Conservation (phyloP, 2,329 filamentous ascomycete genomes). For the Talaromyces amestolkiae region DNA sequence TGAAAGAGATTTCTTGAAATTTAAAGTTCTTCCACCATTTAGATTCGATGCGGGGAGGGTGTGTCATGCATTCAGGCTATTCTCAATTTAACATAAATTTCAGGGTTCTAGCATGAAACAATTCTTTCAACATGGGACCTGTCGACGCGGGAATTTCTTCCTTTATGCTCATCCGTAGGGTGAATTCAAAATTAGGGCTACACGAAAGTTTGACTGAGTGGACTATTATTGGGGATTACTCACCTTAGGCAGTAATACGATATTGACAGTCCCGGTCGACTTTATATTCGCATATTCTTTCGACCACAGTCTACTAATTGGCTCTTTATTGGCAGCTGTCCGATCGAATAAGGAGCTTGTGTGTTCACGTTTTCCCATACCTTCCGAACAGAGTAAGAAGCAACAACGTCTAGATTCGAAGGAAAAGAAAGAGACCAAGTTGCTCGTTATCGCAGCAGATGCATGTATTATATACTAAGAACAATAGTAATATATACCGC, state of each 20-base stretch:
- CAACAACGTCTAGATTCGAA: background rate
- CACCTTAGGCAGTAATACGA: too few relatives aligned
- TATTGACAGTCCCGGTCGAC: too few relatives aligned
- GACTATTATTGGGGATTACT: background rate
- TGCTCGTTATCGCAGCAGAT: background rate
- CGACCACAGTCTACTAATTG: background rate
- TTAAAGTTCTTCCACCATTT: background rate
- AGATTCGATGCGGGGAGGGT: background rate
- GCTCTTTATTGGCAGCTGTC: background rate
- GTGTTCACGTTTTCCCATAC: background rate
- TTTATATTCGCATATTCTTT: background rate
- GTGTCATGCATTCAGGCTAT: background rate
- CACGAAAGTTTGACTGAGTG: background rate
- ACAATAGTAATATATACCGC: background rate
- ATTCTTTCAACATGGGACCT: background rate
- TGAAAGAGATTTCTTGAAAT: background rate
- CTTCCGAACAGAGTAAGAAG: background rate
- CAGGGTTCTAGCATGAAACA: background rate
- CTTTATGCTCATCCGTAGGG: too few relatives aligned
- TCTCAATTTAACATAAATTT: background rate
- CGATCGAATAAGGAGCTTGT: background rate
- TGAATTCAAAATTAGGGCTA: background rate
- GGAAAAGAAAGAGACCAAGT: background rate
- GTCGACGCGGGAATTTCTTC: too few relatives aligned
- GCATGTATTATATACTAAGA: background rate